Base-by-base conservation (phyloP, 805 yeast species). In the Tetrapisispora nanseiensis region DNA sequence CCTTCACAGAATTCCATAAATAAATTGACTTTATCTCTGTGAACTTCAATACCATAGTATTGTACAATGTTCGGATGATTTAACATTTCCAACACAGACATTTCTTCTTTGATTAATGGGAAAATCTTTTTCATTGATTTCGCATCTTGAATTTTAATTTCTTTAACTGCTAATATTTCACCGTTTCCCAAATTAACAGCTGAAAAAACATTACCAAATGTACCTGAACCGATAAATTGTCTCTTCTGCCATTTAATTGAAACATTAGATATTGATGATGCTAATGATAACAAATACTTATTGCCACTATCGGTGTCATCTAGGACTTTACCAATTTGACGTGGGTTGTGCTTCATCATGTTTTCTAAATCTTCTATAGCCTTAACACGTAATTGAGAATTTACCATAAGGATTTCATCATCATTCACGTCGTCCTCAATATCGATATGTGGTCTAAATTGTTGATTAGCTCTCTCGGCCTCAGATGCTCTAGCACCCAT, bases 1-100 rank as follows among this genome's bases (percentile, higher is more conserved):
- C 96, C 89, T 52, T 89, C 94, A 68, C 98, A 92, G 64, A 76
- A 89, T 63, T 92, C 98, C 98, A 92, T 92, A 61, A 92, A 92
- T 26, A 92, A 81, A 60, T 86, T 89, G 15, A 92, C 97, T 49
- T 85, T 78, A 61, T 92, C 97, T 41, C 97, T 74, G 62, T 92
- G 97, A 6, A 92, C 97, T 61, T 92, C 97, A 29, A 92, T 96
- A 40, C 98, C 98, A 56, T 78, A 89, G 59, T 90, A 92, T 59
- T 89, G 96, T 6, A 92, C 97, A 51, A 92, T 83, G 57, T 92
- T 92, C 9, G 97, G 97, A 64, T 92, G 98, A 47, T 87, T 83
- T 46, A 92, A 69, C 82, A 87, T 85, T 65, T 92, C 97, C 52
- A 92, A 66, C 2, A 90, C 96, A 0, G 94, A 82, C 97, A 92